These are phyloP conservation scores for Alternaria sp. DNA, from an alignment of 2,329 filamentous ascomycete species.

Conservation along the genomic window DNA sequence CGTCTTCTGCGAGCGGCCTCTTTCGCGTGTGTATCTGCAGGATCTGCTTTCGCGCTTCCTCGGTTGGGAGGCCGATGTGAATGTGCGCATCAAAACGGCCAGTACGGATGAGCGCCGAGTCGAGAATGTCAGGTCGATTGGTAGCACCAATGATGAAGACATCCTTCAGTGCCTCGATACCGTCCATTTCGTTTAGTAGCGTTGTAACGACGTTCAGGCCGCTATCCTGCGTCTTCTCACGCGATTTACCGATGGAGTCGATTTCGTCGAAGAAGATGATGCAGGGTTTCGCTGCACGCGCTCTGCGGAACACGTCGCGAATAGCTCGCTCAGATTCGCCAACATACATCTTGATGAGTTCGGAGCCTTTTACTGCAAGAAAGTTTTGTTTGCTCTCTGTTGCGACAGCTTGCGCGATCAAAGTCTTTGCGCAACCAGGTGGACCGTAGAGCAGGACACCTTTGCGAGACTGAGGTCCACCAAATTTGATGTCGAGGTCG, in stretches of 20 bases:
- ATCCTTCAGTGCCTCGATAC: conserved; percentile 83
- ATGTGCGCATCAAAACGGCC: conserved; percentile 86
- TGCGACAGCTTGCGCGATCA: conserved; percentile 89
- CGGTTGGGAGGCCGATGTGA: conserved; percentile 84
- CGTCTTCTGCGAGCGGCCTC: conserved; percentile 67
- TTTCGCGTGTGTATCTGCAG: conserved; percentile 72
- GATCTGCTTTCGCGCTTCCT: conserved; percentile 77
- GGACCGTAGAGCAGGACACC: conserved; percentile 91
- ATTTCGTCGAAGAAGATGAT: conserved; percentile 99
- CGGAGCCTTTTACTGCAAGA: conserved; percentile 91
- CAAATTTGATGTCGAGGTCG: conserved; percentile 47
- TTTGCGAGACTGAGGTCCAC: conserved; percentile 66
- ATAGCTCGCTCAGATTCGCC: conserved; percentile 91
- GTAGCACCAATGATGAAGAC: conserved; percentile 91
- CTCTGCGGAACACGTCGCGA: conserved; percentile 85
- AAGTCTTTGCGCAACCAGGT: conserved; percentile 93
- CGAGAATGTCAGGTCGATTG: conserved; percentile 86
- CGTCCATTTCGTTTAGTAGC: conserved; percentile 93
- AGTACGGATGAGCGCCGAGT: conserved; percentile 84
- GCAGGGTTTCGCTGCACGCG: conserved; percentile 83
- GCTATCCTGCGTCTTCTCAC: conserved; percentile 59
- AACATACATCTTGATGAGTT: conserved; percentile 96
- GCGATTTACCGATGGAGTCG: conserved; percentile 77
- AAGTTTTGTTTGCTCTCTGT: conserved; percentile 93
- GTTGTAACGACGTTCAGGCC: conserved; percentile 88